Base-by-base conservation (phyloP, 441 rosid species). In the Erodium chrysanthum region DNA sequence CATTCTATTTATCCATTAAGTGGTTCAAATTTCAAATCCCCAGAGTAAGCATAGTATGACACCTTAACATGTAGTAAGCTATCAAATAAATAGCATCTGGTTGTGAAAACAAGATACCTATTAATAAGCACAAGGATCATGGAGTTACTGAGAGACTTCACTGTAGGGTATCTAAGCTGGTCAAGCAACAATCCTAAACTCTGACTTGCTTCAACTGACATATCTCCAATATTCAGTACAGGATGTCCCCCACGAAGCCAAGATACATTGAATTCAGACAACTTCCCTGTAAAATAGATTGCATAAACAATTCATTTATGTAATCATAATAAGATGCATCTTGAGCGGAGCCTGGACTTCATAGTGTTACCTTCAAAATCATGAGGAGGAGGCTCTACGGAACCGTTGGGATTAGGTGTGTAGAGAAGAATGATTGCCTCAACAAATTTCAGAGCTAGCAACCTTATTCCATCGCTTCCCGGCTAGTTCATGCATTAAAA, bases 231-330 rank as follows among this genome's bases (percentile, higher is more conserved):
- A 70, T 90, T 89, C 72, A 95, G 81, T 62, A 88, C 67, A 78
- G 98, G 92, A 81, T 95, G 98, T 64, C 97, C 89, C 68, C 88
- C 88, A 70, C 92, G 93, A 77, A 95, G 79, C 85, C 95, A 84
- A 70, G 96, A 81, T 79, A 89, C 75, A 70, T 90, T 95, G 76
- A 95, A 95, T 48, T 85, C 97, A 65, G 67, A 67, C 65, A 66
- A 71, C 73, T 70, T 74, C 74, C 90, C 98, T 91, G 68, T 73
- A 81, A 77, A 70, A 82, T 60, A 59, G 23, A 74, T 46, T 58
- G 67, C 59, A 59, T 69, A 74, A 69, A 62, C 25, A 56, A 69
- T 8, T 21, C 56, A 63, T 59, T 15, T 44, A 63, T 46, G 14
- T 42, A 27, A 61, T 17, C 42, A 35, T 69, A 67, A 25, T 37